A percentile compares a stretch with the other conserved stretches of the same genome.
These are phyloP conservation scores for Anthracocystis panici-leucophaei DNA, from an alignment of 1,284 basidiomycete species.

Conservation along the genomic window DNA sequence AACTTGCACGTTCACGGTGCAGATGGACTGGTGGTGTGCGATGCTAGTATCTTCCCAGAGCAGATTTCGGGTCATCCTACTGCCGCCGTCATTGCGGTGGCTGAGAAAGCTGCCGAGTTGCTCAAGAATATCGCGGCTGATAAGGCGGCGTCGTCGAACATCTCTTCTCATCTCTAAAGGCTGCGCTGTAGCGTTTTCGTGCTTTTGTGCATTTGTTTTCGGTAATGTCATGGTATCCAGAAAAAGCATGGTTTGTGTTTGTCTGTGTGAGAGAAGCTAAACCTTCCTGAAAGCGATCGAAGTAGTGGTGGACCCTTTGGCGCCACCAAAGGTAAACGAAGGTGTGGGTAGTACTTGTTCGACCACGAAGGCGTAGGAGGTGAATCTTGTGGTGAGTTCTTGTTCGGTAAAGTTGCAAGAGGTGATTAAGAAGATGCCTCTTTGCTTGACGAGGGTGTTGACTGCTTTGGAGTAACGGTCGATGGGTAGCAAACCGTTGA, in stretches of 20 bases:
- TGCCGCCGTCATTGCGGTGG: slow-evolving; percentile 49
- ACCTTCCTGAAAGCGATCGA: slow-evolving; percentile 50
- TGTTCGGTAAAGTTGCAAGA: slow-evolving; percentile 87
- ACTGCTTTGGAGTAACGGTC: slow-evolving; percentile 77
- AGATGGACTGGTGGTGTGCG: slow-evolving; percentile 55
- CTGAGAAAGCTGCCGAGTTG: slow-evolving; percentile 50
- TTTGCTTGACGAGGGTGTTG: slow-evolving; percentile 73
- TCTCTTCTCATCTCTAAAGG: slow-evolving; percentile 33
- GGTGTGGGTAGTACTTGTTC: slow-evolving; percentile 61
- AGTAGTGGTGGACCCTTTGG: slow-evolving; percentile 57
- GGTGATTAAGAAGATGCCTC: slow-evolving; percentile 83
- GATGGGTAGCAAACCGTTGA: slow-evolving; percentile 74
- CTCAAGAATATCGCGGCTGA: slow-evolving; percentile 31
- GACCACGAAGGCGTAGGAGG: slow-evolving; percentile 41
- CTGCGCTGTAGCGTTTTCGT: not conserved
- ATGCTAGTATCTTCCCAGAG: slow-evolving; percentile 59
- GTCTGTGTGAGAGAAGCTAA: not conserved
- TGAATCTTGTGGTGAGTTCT: slow-evolving; percentile 78
- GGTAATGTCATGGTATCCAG: slow-evolving; percentile 2
- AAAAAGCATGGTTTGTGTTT: not conserved
- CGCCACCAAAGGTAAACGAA: slow-evolving; percentile 60
- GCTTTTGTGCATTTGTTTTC: not conserved
- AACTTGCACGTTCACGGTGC: slow-evolving; percentile 48
- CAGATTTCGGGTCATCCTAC: slow-evolving; percentile 59
- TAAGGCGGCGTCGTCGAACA: slow-evolving; percentile 17